Conservation (phyloP, 2,329 filamentous ascomycete genomes). For the Penicillium sp. region DNA sequence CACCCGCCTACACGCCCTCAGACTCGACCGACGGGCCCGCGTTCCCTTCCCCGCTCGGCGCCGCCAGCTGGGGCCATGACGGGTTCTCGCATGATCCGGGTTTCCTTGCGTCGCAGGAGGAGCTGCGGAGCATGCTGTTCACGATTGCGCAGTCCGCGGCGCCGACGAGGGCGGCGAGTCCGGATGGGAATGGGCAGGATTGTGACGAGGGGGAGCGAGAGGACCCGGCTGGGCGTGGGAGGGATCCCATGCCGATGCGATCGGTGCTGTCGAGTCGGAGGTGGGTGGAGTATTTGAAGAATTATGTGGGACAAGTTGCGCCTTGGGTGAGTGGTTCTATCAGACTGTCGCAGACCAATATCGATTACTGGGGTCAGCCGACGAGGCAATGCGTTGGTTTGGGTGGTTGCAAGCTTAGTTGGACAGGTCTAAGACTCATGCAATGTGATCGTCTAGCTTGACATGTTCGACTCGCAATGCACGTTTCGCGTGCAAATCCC, state of each 20-base stretch:
- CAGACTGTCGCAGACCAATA: neutral
- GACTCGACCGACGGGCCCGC: slow-evolving; percentile 16
- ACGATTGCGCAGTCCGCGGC: slow-evolving; percentile 48
- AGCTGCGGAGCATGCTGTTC: slow-evolving; percentile 48
- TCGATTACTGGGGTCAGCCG: neutral
- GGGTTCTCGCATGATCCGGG: slow-evolving; percentile 42
- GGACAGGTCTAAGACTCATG: neutral
- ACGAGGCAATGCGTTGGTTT: neutral
- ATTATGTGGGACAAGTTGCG: slow-evolving; percentile 57
- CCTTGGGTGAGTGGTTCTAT: slow-evolving; percentile 47
- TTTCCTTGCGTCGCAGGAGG: slow-evolving; percentile 50
- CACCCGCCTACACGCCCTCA: slow-evolving; percentile 13
- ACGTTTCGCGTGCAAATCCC: slow-evolving; percentile 57
- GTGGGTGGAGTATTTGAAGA: slow-evolving; percentile 47
- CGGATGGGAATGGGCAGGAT: slow-evolving; percentile 27
- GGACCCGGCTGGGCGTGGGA: neutral
- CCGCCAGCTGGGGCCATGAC: slow-evolving; percentile 29
- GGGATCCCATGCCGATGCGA: slow-evolving; percentile 9
- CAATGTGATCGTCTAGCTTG: slow-evolving; percentile 44
- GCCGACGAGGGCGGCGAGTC: slow-evolving; percentile 43
- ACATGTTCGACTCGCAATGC: slow-evolving; percentile 58
- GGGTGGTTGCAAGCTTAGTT: neutral
- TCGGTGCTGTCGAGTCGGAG: slow-evolving; percentile 35
- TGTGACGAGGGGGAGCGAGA: neutral
- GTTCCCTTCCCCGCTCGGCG: slow-evolving; percentile 21